Evolutionary conservation across 139 green algal genomes (phyloP).

Genomic region (Coelastrella sp.): DNA sequence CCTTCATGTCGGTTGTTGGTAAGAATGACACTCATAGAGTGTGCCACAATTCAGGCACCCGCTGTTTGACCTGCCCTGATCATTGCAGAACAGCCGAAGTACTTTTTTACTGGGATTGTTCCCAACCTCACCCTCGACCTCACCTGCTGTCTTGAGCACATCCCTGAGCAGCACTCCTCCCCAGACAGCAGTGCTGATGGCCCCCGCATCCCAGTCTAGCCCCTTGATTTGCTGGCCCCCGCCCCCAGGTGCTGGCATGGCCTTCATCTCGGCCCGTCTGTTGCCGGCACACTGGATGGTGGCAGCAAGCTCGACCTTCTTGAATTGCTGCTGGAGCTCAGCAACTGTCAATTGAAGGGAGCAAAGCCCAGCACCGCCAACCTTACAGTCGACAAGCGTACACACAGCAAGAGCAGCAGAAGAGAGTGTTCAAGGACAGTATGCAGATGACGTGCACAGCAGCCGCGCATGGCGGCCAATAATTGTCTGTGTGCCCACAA

Average conservation of each 20-base stretch:
- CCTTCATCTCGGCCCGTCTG: slow-evolving; percentile 79
- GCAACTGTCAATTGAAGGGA: slow-evolving; percentile 73
- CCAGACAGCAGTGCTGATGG: slow-evolving; percentile 83
- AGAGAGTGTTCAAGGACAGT: no score
- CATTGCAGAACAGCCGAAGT: no score
- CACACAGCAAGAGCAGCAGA: neutral
- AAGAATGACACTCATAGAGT: no score
- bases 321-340: slow-evolving; percentile 81
- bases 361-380: slow-evolving; percentile 75
- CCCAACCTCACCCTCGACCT: neutral
- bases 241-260: slow-evolving; percentile 35
- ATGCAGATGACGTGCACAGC: no score
- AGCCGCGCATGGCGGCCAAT: no score
- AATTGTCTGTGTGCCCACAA: no score
- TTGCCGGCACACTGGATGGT: slow-evolving; percentile 92
- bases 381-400: neutral
- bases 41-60: no score
- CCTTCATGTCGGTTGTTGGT: no score
- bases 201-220: slow-evolving; percentile 80
- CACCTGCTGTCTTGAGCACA: slow-evolving; percentile 79
- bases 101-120: no score
- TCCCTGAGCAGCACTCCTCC: slow-evolving; percentile 81
- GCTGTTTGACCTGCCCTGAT: no score
- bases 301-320: slow-evolving; percentile 76
- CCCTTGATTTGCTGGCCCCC: slow-evolving; percentile 68